Percentiles rank a stretch among this genome's conserved stretches.
These are phyloP conservation scores for Inosperma sp. DNA, from an alignment of 768 basidiomycete species.

Conservation along the genomic window DNA sequence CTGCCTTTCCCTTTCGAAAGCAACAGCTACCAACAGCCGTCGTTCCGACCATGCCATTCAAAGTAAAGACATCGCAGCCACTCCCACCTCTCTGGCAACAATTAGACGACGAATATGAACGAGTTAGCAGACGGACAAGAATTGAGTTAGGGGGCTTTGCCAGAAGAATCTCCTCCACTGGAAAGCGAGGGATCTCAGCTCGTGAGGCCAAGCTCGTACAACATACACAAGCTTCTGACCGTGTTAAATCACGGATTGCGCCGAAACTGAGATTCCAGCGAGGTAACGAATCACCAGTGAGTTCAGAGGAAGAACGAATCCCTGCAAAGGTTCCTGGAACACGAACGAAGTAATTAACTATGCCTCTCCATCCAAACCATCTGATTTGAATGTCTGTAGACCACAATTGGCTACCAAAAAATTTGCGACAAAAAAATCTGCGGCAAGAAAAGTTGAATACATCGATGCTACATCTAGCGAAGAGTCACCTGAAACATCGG, in stretches of 20 bases:
- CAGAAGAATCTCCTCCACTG: constrained; percentile 13
- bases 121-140: constrained; percentile 5
- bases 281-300: neutral
- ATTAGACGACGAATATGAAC: constrained; percentile 13
- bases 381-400: neutral
- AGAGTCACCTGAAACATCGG: neutral
- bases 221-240: constrained; percentile 6
- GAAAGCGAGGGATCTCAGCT: neutral
- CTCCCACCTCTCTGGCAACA: constrained; percentile 16
- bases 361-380: neutral
- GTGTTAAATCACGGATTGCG: constrained; percentile 5
- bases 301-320: constrained; percentile 6
- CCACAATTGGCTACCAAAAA: neutral
- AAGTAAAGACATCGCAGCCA: neutral
- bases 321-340: neutral
- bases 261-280: constrained; percentile 11
- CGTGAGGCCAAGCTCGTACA: neutral
- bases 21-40: neutral
- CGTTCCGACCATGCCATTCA: neutral
- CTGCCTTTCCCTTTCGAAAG: neutral
- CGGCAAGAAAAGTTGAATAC: constrained; percentile 6
- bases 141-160: constrained; percentile 5
- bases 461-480: neutral
- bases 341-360: neutral
- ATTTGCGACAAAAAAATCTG: constrained; percentile 9